Evolutionary conservation across 1,284 basidiomycete genomes (phyloP), one percentile per base, ranked within the genome.

Genomic region (Porogramme epimiltina): DNA sequence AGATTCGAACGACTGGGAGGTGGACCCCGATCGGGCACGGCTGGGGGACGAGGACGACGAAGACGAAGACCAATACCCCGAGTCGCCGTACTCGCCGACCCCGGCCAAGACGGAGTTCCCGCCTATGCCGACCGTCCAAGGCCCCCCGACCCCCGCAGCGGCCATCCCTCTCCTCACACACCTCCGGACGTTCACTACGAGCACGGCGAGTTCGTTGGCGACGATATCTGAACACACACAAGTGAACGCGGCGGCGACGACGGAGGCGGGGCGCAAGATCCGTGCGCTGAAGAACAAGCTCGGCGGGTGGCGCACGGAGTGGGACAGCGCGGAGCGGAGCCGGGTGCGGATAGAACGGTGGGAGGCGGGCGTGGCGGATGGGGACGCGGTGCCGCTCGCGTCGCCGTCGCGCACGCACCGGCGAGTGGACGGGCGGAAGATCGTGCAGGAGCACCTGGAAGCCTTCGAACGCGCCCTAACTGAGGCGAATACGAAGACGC

Each of bases 221-320:
- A 81, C 82, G 31, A 82, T 92, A 58, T 91, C 89, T n/a, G 89
- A 92, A 63, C 89, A 92, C 54, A 87, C 89, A 9, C 89, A 92
- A 66, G 88, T 91, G 43, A 90, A 91, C 62, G 83, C 87, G 18
- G 90, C 87, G 0, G 87, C 85, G 3, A 89, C 89, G 10, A 83
- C 89, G 2, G 90, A 92, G 54, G 87, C 90, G 2, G 90, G 89
- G 40, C 77, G 89, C 44, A 90, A 88, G 70, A 85, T 92, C 48
- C 85, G 90, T 42, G 86, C 87, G 18, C 70, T 91, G 53, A 90
- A 89, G 73, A 91, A 91, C 64, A 89, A 88, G 61, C 70, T 92
- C 23, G 85, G 84, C 4, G 87, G 82, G 22, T 89, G 87, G 84
- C 76, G 84, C 49, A 78, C 79, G 31, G 89, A 92, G 49, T 89